Evolutionary conservation across 441 rosid species (phyloP).

Genomic region (Jatropha podagrica): DNA sequence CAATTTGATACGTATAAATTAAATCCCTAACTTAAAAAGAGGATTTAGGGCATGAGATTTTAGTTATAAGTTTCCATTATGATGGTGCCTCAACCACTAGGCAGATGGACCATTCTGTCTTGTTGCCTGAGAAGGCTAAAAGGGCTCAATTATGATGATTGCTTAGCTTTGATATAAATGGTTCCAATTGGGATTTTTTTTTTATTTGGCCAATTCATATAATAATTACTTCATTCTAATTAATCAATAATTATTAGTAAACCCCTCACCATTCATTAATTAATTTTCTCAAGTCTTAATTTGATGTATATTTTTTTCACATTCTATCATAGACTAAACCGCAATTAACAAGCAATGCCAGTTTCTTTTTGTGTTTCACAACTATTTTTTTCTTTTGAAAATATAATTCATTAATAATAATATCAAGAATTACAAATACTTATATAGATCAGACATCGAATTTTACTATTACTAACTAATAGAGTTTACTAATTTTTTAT

Average conservation of each 20-base stretch:
- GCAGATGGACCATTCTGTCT: slow-evolving; percentile 11
- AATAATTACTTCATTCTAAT: background rate
- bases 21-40: no score
- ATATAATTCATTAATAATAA: no score
- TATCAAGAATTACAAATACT: no score
- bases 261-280: no score
- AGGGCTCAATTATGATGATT: slow-evolving; percentile 15
- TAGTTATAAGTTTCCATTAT: background rate
- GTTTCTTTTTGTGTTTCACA: no score
- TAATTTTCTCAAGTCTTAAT: no score
- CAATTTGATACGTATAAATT: background rate
- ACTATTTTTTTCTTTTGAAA: no score
- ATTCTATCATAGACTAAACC: background rate
- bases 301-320: no score
- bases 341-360: background rate
- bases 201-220: background rate
- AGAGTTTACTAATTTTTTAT: no score
- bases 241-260: background rate
- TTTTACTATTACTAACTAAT: no score
- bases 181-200: background rate
- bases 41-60: background rate
- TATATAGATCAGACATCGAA: no score
- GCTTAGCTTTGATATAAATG: background rate
- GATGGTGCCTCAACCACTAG: slow-evolving; percentile 7
- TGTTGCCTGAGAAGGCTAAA: slow-evolving; percentile 14